Conservation (phyloP, 75 land plant species). For the Pinus taeda region DNA sequence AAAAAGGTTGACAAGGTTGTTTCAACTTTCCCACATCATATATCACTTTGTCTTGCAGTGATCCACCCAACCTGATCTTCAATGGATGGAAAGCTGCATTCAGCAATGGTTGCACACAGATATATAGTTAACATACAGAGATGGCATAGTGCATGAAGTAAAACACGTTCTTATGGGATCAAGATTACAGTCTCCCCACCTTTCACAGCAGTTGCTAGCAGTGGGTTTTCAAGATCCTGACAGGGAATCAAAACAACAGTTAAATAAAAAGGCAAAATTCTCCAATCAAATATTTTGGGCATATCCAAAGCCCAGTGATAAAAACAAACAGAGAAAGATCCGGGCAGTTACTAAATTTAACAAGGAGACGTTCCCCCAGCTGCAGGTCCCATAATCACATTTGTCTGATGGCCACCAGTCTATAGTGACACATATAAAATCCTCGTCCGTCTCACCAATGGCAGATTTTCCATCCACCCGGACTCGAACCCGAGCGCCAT, state of each 20-base stretch:
- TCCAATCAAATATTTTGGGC: too few species aligned
- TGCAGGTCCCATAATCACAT: conserved; percentile 86
- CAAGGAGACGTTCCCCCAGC: conserved; percentile 77
- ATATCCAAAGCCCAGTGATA: background rate
- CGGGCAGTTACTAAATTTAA: conserved; percentile 64
- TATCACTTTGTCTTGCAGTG: conserved; percentile 85
- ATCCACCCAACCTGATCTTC: conserved; percentile 80
- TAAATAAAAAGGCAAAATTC: too few species aligned
- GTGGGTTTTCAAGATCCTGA: conserved; percentile 50
- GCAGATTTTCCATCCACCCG: conserved; percentile 12
- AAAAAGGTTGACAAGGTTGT: conserved; percentile 52
- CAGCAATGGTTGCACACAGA: background rate
- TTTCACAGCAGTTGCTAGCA: conserved; percentile 61
- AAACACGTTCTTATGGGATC: background rate
- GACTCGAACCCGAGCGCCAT: conserved; percentile 15
- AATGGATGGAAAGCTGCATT: conserved; percentile 70
- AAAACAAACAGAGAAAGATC: background rate
- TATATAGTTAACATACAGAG: background rate
- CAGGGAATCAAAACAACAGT: too few species aligned
- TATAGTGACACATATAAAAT: conserved; percentile 82
- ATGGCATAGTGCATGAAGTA: background rate
- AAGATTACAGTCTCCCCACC: conserved; percentile 25
- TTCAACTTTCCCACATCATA: conserved; percentile 43
- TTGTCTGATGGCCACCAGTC: conserved; percentile 97
- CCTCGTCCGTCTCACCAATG: conserved; percentile 39